Base-by-base conservation (phyloP, 306 rosid genomes). In the Gillenia trifoliata region DNA sequence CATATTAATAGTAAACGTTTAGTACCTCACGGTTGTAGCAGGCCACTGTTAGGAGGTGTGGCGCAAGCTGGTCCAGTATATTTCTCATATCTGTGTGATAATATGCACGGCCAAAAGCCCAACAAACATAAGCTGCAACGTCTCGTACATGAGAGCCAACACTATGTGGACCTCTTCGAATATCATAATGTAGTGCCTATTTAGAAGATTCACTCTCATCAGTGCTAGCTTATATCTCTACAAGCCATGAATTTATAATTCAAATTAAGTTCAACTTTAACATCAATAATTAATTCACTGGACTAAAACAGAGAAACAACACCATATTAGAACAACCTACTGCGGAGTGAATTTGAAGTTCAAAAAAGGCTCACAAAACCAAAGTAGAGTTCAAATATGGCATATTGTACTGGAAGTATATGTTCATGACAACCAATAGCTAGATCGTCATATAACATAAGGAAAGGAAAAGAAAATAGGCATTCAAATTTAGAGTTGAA, bases 71-170 rank as follows among this genome's bases (percentile, higher is more conserved):
- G 73, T 90, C 88, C 84, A 92, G 80, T 61, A 94, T 78, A 64
- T 55, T 85, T 76, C 86, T 87, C 95, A 94, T 90, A 82, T 94
- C 99, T 3, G 87, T 66, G 60, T 89, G 96, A 87, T 77, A 86
- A 84, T 92, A 94, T 54, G 97, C 95, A 78, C 97, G 97, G 57
- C 97, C 99, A 87, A 94, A 92, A 45, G 99, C 97, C 97, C 99
- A 94, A 86, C 99, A 94, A 70, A 94, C 99, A 75, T 87, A 94
- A 71, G 99, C 96, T 64, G 97, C 95, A 79, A 97, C 96, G 78
- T 94, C 99, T 69, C 99, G 97, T 57, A 92, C 97, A 85, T 94
- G 93, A 85, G 99, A 90, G 43, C 99, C 99, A 77, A 90, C 95
- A 86, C 99, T 94, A 79, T 90, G 96, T 10, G 99, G 99, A 74